These are phyloP conservation scores for Bocquillonia castaneifolia DNA, from an alignment of 441 rosid genomes.

Conservation along the genomic window DNA sequence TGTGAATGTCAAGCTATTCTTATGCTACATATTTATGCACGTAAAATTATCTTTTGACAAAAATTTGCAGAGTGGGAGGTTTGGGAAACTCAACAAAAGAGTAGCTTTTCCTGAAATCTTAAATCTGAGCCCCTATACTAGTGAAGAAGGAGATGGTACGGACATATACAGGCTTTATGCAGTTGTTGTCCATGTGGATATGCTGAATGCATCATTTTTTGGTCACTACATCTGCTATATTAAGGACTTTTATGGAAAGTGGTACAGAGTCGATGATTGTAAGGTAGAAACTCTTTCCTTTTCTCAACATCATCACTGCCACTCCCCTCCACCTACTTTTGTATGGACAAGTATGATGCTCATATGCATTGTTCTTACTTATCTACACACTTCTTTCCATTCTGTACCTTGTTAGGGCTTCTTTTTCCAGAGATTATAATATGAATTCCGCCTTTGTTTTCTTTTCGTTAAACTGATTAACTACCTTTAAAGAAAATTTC, in stretches of 20 bases:
- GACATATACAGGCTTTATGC: conserved; percentile 82
- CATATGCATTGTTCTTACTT: background rate
- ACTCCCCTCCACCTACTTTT: background rate
- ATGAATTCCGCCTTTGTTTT: conserved; percentile 4
- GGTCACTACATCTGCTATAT: conserved; percentile 93
- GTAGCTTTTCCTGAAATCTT: conserved; percentile 77
- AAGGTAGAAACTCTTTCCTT: conserved; percentile 47
- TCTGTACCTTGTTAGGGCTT: background rate
- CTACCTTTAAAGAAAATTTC: too few relatives aligned
- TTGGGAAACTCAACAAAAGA: conserved; percentile 93
- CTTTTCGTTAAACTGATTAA: too few relatives aligned
- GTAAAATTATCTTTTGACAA: conserved; percentile 12
- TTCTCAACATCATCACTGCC: too few relatives aligned
- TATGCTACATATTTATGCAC: background rate
- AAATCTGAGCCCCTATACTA: conserved; percentile 80
- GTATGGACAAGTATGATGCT: background rate
- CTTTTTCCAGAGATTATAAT: background rate
- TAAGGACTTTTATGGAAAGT: conserved; percentile 75
- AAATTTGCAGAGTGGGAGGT: conserved; percentile 83
- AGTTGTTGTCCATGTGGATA: conserved; percentile 90
- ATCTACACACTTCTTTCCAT: background rate
- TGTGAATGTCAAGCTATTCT: background rate
- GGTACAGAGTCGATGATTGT: conserved; percentile 85
- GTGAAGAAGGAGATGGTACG: conserved; percentile 65
- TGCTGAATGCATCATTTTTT: conserved; percentile 94